Conservation (phyloP, 768 basidiomycete species). For the Mycena alexandri region DNA sequence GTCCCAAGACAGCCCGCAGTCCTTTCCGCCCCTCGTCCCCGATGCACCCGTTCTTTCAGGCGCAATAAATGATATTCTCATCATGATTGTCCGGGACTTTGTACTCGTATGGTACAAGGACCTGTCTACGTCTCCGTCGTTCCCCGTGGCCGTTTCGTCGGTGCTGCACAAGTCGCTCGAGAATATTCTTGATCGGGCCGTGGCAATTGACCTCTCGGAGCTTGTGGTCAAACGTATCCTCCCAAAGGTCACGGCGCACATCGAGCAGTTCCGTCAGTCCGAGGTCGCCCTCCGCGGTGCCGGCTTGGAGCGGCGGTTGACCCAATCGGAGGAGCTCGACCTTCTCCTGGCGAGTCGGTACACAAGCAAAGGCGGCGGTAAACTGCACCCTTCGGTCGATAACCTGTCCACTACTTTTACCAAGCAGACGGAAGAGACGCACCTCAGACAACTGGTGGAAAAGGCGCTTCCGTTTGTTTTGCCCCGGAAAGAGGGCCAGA, state of each 20-base stretch:
- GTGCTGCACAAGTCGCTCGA: conserved; percentile 77
- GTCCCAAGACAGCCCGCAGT: conserved; percentile 79
- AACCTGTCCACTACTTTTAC: conserved; percentile 92
- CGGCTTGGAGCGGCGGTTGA: conserved; percentile 82
- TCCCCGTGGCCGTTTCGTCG: conserved; percentile 86
- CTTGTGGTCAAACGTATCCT: conserved; percentile 87
- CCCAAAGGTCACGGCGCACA: conserved; percentile 90
- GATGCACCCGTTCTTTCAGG: conserved; percentile 74
- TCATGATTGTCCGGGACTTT: conserved; percentile 89
- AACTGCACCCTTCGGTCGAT: conserved; percentile 87
- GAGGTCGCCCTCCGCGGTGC: conserved; percentile 89
- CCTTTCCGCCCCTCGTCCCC: conserved; percentile 76
- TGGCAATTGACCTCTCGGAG: conserved; percentile 76
- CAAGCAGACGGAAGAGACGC: conserved; percentile 89
- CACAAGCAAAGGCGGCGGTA: conserved; percentile 71
- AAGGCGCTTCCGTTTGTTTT: conserved; percentile 78
- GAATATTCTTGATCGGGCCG: conserved; percentile 67
- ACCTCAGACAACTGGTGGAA: conserved; percentile 80
- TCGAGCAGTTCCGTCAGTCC: conserved; percentile 92
- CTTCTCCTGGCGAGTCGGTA: conserved; percentile 88
- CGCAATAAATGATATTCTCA: conserved; percentile 83
- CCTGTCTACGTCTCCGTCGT: conserved; percentile 88
- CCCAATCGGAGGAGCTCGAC: conserved; percentile 92
- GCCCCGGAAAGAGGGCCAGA: conserved; percentile 80
- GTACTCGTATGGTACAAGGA: conserved; percentile 90